Percentiles rank a stretch among this genome's conserved stretches.
These are phyloP conservation scores for Linum usitatissimum DNA, from an alignment of 345 rosid species.

Conservation along the genomic window DNA sequence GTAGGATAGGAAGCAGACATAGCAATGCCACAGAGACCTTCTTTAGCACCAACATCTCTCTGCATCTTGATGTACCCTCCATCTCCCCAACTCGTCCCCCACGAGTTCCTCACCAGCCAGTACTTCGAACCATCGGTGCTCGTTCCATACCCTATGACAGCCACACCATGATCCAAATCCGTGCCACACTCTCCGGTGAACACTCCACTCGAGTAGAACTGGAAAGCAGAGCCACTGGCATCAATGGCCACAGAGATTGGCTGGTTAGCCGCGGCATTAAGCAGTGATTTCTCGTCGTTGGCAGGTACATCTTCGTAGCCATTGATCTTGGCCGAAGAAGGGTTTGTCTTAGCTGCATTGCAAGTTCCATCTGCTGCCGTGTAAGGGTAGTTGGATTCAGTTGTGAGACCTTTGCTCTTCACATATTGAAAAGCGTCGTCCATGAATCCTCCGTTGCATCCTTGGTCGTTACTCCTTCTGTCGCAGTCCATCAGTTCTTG, in stretches of 20 bases:
- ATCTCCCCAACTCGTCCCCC: slow-evolving; percentile 2
- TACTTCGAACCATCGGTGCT: background rate
- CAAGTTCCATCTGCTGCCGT: slow-evolving; percentile 1
- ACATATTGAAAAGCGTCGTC: background rate
- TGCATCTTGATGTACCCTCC: background rate
- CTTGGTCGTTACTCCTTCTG: background rate
- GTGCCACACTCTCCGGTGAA: background rate
- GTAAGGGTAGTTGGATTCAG: slow-evolving; percentile 1
- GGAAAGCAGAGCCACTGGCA: background rate
- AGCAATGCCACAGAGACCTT: background rate
- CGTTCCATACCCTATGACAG: background rate
- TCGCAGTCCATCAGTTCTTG: slow-evolving; percentile 3
- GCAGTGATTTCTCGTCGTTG: background rate
- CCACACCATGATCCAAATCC: background rate
- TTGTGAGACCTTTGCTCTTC: background rate
- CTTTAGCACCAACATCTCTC: background rate
- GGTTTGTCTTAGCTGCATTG: background rate
- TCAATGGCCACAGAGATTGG: background rate
- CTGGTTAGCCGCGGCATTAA: background rate
- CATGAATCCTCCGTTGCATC: slow-evolving; percentile 1
- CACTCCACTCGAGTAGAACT: slow-evolving; percentile 1
- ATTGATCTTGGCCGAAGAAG: background rate
- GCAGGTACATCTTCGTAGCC: slow-evolving; percentile 1
- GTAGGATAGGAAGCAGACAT: slow-evolving; percentile 1
- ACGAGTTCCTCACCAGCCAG: slow-evolving; percentile 6